Base-by-base conservation (phyloP, 352 stramenopile species). In the Phytophthora kernoviae region DNA sequence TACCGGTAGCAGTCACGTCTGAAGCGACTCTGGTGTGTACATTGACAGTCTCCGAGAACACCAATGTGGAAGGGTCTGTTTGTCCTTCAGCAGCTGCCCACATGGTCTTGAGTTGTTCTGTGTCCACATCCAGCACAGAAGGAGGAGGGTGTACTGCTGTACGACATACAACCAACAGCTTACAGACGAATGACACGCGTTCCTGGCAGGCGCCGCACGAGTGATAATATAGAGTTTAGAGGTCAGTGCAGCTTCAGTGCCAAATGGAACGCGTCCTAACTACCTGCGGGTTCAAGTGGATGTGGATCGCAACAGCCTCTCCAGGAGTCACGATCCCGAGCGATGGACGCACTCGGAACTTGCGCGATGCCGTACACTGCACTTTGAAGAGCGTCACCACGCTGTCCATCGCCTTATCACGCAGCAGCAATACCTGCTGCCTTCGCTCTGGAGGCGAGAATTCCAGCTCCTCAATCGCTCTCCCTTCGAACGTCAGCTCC, bases 321-420 rank as follows among this genome's bases (percentile, higher is more conserved):
- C 47, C 36, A 20, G 64, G 27, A 11, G 32, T 5, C 5, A 70
- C 10, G 12, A 64, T 2, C 0, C 61, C 68, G 0, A 81, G 20
- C 20, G 64, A 48, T 1, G 70, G 73, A 11, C 65, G 70, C 40
- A 83, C 73, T 18, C 76, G 70, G 11, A 85, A 69, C 22, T 64
- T 70, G 15, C 51, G 64, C 37, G 71, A 67, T 5, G 57, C 64
- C 18, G 73, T 81, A 58, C 68, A 67, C 39, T 81, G 77, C 22
- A 86, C 62, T 58, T 84, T 84, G 57, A 81, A 77, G 14, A 84
- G 52, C 20, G 58, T 56, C 14, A 36, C 6, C 8, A n/a, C 24
- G 14, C 20, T 1, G n/a, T 54, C 32, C 18, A 22, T 41, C 45
- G 22, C 12, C 22, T 15, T 7, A 36, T 63, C 59, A 1, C 17